phyloP scores from a whole-genome alignment of 192 early-diverging fungal species.

The Backusella westeae region DNA sequence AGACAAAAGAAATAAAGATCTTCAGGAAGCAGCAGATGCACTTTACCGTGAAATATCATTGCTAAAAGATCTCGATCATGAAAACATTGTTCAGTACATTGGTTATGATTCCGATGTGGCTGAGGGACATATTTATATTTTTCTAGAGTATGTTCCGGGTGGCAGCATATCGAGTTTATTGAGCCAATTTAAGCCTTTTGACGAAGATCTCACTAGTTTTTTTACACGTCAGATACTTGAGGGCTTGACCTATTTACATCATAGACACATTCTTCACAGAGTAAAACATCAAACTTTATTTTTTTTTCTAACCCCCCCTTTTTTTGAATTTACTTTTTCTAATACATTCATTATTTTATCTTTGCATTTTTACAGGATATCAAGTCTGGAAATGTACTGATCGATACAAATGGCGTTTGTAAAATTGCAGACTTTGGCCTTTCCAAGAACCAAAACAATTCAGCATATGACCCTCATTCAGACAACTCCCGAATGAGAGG shows the following conservation, averaged over 20 bases:
- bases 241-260: conserved; percentile 85
- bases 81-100: conserved; percentile 92
- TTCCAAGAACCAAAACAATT: conserved; percentile 64
- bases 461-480: background rate
- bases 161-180: conserved; percentile 81
- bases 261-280: conserved; percentile 67
- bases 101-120: conserved; percentile 45
- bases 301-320: background rate
- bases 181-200: conserved; percentile 64
- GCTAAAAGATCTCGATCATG: conserved; percentile 70
- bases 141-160: conserved; percentile 95
- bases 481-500: conserved; percentile 50
- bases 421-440: conserved; percentile 98
- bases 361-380: conserved; percentile 50
- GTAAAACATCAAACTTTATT: conserved; percentile 31
- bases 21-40: conserved; percentile 46
- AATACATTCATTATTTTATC: background rate
- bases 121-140: conserved; percentile 72
- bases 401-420: conserved; percentile 74
- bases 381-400: conserved; percentile 78
- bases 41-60: conserved; percentile 74
- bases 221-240: conserved; percentile 79
- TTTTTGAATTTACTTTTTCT: background rate
- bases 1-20: conserved; percentile 39
- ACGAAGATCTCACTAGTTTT: conserved; percentile 64